phyloP scores from a whole-genome alignment of 2,329 filamentous ascomycete species.

The Alternaria ethzedia region DNA sequence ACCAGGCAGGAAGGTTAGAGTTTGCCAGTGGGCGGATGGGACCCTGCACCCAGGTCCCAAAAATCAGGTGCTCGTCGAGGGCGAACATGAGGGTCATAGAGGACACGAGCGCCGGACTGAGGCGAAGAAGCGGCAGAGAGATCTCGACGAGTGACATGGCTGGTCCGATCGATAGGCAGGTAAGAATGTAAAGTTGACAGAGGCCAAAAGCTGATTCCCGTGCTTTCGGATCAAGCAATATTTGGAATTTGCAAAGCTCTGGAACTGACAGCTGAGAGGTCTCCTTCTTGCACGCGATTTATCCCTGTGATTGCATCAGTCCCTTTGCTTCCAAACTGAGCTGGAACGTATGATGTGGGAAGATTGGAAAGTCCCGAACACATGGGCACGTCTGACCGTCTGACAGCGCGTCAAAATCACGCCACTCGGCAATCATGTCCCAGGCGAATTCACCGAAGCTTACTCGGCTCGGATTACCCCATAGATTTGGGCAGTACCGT shows the following conservation, averaged over 20 bases:
- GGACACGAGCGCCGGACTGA: not conserved
- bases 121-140: not conserved
- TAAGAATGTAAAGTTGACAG: no score
- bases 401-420: not conserved
- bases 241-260: not conserved
- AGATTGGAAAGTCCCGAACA: not conserved
- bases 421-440: not conserved
- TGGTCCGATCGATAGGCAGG: not conserved
- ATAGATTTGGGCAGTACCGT: no score
- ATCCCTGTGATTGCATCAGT: not conserved
- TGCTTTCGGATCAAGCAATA: not conserved
- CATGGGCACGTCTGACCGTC: not conserved
- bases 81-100: not conserved
- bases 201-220: not conserved
- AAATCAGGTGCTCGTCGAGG: not conserved
- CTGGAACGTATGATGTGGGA: not conserved
- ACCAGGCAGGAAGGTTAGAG: not conserved
- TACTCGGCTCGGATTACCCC: not conserved
- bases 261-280: not conserved
- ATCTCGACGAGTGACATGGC: not conserved
- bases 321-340: not conserved
- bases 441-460: not conserved
- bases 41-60: not conserved
- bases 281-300: not conserved
- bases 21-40: not conserved